These are phyloP conservation scores for Fusarium camptoceras DNA, from an alignment of 2,329 filamentous ascomycete genomes.

Conservation along the genomic window DNA sequence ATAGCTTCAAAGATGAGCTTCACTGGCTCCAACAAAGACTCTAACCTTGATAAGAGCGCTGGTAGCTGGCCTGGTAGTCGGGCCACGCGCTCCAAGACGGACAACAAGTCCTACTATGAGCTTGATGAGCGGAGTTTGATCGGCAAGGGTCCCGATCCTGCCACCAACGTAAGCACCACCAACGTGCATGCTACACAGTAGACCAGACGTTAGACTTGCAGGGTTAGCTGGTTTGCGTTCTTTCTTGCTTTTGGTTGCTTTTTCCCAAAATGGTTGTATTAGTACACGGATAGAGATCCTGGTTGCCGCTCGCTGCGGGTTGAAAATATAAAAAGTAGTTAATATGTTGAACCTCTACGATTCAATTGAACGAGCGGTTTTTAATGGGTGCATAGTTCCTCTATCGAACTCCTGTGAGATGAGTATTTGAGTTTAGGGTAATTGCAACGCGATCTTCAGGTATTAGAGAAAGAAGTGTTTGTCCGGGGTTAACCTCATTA, in stretches of 20 bases:
- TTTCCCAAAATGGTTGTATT: not conserved
- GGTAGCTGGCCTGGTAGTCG: slow-evolving; percentile 33
- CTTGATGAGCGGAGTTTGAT: slow-evolving; percentile 35
- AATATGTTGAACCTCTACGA: not conserved
- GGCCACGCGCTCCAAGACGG: slow-evolving; percentile 29
- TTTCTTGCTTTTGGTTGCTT: slow-evolving; percentile 1
- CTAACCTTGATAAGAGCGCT: slow-evolving; percentile 13
- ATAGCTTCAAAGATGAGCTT: slow-evolving; percentile 35
- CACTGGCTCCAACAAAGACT: slow-evolving; percentile 16
- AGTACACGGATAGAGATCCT: not conserved
- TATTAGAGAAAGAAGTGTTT: not conserved
- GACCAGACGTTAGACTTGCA: not conserved
- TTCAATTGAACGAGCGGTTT: not conserved
- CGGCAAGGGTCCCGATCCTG: slow-evolving; percentile 15
- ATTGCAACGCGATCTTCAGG: not conserved
- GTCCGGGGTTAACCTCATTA: not conserved
- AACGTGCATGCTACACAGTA: not conserved
- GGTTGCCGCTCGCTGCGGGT: not conserved
- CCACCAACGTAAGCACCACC: slow-evolving; percentile 1
- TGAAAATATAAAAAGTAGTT: not conserved
- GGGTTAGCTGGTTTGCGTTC: not conserved
- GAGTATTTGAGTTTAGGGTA: not conserved
- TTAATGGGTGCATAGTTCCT: not conserved
- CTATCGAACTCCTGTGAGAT: no score
- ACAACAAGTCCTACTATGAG: slow-evolving; percentile 36